Evolutionary conservation across 768 basidiomycete genomes (phyloP).

Genomic region (Nidula microcarpa): DNA sequence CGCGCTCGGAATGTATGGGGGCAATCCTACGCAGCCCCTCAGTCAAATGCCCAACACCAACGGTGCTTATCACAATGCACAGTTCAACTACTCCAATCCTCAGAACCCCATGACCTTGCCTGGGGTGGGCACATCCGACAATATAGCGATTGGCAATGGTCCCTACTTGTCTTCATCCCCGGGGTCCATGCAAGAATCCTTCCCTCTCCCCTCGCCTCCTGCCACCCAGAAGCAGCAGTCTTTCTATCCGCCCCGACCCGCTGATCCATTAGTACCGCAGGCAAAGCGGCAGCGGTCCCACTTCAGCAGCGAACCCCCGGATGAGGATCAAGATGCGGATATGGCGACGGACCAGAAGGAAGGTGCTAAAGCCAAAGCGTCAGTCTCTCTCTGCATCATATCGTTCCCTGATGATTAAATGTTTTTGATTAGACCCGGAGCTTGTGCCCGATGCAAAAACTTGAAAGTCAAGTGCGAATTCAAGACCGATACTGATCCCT

Average conservation of each 20-base stretch:
- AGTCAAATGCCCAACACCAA: not conserved
- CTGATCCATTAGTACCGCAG: conserved; percentile 15
- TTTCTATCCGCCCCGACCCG: conserved; percentile 14
- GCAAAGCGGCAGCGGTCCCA: conserved; percentile 33
- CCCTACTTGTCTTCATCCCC: conserved; percentile 22
- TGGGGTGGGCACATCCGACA: not conserved
- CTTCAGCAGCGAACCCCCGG: conserved; percentile 23
- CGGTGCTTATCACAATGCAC: not conserved
- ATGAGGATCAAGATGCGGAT: conserved; percentile 34
- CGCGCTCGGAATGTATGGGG: not conserved
- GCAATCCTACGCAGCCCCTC: no score
- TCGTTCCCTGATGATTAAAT: conserved; percentile 4
- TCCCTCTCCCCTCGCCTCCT: conserved; percentile 13
- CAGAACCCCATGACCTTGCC: not conserved
- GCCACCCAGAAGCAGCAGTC: conserved; percentile 12
- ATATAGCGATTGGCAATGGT: not conserved
- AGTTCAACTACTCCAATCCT: not conserved
- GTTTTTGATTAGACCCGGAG: conserved; percentile 39
- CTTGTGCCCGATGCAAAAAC: conserved; percentile 70
- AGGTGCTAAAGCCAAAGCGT: conserved; percentile 42
- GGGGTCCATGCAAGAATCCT: conserved; percentile 19
- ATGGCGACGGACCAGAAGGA: conserved; percentile 26
- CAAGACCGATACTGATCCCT: conserved; percentile 66
- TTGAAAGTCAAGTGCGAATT: conserved; percentile 76
- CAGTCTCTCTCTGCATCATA: conserved; percentile 12